These are phyloP conservation scores for Pleurotus pulmonarius DNA, from an alignment of 768 basidiomycete genomes.

Conservation along the genomic window DNA sequence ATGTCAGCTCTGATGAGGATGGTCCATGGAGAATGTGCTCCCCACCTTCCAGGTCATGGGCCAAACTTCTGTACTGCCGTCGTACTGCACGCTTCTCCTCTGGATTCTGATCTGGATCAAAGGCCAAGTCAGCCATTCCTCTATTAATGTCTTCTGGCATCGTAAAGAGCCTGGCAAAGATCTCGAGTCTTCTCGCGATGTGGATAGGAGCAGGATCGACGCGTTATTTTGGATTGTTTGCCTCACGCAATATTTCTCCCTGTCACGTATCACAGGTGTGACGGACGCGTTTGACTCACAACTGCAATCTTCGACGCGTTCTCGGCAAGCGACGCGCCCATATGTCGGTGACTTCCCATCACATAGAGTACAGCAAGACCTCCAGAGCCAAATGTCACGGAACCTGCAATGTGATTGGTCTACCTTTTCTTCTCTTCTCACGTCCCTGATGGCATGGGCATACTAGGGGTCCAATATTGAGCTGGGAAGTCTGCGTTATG, in stretches of 20 bases:
- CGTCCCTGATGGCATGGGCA: background rate
- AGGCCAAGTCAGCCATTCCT: slow-evolving; percentile 27
- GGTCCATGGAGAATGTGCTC: too few species aligned
- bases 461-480: slow-evolving; percentile 43
- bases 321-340: background rate
- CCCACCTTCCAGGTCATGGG: slow-evolving; percentile 61
- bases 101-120: slow-evolving; percentile 84
- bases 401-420: slow-evolving; percentile 44
- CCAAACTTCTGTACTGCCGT: slow-evolving; percentile 66
- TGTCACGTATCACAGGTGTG: slow-evolving; percentile 4
- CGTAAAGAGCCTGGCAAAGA: background rate
- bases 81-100: slow-evolving; percentile 74
- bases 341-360: slow-evolving; percentile 8
- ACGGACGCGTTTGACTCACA: background rate
- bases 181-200: too few species aligned
- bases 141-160: slow-evolving; percentile 7
- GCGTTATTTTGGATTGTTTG: slow-evolving; percentile 12
- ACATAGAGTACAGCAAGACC: slow-evolving; percentile 61
- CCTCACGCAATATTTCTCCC: background rate
- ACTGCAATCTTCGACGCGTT: too few species aligned
- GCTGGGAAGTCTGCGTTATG: slow-evolving; percentile 65
- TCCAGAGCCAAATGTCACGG: slow-evolving; percentile 68
- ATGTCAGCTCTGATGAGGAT: too few species aligned
- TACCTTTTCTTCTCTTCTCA: background rate
- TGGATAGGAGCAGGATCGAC: background rate